Evolutionary conservation across 2,329 filamentous ascomycete genomes (phyloP).

Genomic region (Calonectria fujianensis): DNA sequence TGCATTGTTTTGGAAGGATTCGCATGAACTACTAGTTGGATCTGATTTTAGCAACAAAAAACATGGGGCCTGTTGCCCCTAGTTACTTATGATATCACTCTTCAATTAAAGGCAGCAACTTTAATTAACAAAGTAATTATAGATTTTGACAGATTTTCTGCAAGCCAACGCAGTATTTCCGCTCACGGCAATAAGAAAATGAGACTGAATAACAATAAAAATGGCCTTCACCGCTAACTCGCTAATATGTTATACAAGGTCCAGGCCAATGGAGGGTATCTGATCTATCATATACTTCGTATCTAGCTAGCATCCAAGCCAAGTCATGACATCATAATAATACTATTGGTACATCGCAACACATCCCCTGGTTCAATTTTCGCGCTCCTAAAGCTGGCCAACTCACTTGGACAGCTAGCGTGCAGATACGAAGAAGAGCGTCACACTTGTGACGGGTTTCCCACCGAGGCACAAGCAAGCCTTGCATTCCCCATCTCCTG

Average conservation of each 20-base stretch:
- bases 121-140: conserved; percentile 12
- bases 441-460: conserved; percentile 18
- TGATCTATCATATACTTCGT: conserved; percentile 28
- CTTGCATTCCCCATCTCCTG: not conserved
- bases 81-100: not conserved
- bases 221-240: not conserved
- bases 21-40: not conserved
- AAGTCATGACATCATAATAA: conserved; percentile 25
- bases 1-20: not conserved
- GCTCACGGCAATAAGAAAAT: not conserved
- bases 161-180: not conserved
- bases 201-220: not conserved
- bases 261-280: conserved; percentile 17
- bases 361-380: conserved; percentile 26
- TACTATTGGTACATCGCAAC: conserved; percentile 17
- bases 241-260: conserved; percentile 21
- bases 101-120: not conserved
- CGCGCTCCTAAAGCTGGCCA: not conserved
- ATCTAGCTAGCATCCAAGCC: conserved; percentile 17
- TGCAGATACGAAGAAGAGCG: conserved; percentile 28
- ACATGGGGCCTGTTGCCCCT: conserved; percentile 6
- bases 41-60: conserved; percentile 7
- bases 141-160: not conserved
- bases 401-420: conserved; percentile 1
- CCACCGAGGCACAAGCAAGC: not conserved